Evolutionary conservation across 2,329 filamentous ascomycete species (phyloP), one percentile per base, ranked within the genome.

Genomic region (Coniella vitis): DNA sequence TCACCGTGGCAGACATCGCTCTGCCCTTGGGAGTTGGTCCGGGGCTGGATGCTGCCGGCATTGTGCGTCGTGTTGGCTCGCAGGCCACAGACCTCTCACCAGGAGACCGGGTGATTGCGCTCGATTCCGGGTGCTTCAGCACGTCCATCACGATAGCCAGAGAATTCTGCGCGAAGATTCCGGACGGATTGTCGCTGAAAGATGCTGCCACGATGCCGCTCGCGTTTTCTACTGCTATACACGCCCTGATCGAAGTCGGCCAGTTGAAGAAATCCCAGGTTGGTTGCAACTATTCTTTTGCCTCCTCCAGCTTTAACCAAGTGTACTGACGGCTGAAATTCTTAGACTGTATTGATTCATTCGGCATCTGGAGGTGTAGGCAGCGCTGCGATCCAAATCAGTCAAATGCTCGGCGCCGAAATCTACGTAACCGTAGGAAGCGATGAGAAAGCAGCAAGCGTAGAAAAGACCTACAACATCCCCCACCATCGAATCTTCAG

Each of bases 21-120:
- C 29, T 41, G 8, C 32, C 32, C 13, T 36, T 38, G 32, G 47
- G 38, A 3, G 38, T 22, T 22, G 40, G 47, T 7, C 14, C 38
- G 13, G 47, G 39, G 16, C 36, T 20, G 9, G 47, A 49, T 17
- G 36, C 21, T 13, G 32, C 35, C 9, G 47, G 47, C 34, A 34
- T 49, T 16, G 32, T 49, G 5, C 21, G 25, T 20, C 22, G 38
- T 3, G 31, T 51, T 9, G 51, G 44, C 3, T 49, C 47, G 7
- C 57, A 57, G 34, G 52, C 55, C 14, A 19, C 37, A 5, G 32
- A 38, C 16, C 39, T 41, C 17, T 17, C 21, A 8, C 36, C 39
- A 12, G 49, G 49, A 8, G 45, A 51, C 4, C 45, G 49, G 9
- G 45, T 47, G 4, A 38, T 34, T 3, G 47, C 42, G 4, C 34